Conservation (phyloP, 148 eudicot genomes). For the Cornus controversa region DNA sequence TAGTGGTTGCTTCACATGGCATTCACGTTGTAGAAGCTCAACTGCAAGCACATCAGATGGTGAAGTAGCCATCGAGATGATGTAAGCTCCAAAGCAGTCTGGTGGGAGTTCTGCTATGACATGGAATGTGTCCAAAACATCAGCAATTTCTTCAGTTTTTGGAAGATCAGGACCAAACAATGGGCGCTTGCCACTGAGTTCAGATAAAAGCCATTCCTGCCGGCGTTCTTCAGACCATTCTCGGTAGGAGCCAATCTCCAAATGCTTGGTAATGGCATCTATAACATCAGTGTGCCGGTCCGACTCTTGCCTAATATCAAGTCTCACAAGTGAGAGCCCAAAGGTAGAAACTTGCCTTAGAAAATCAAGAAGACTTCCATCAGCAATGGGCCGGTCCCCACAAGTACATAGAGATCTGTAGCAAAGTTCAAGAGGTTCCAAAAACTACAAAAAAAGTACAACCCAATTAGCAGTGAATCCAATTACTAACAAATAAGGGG, state of each 20-base stretch:
- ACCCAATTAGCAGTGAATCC: neutral
- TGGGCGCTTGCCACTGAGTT: constrained; percentile 86
- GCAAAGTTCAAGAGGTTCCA: constrained; percentile 96
- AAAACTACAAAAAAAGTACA: constrained; percentile 46
- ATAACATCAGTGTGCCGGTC: constrained; percentile 95
- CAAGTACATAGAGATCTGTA: constrained; percentile 86
- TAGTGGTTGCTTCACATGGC: constrained; percentile 80
- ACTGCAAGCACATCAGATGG: constrained; percentile 97
- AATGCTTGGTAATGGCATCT: constrained; percentile 84
- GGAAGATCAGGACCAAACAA: constrained; percentile 93
- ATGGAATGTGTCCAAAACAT: constrained; percentile 76
- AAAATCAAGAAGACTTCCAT: constrained; percentile 97
- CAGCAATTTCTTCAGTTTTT: constrained; percentile 91
- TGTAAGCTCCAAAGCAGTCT: constrained; percentile 95
- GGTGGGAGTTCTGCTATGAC: constrained; percentile 90
- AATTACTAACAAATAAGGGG: neutral
- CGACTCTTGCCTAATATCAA: constrained; percentile 95
- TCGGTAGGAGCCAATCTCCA: constrained; percentile 87
- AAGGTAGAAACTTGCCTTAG: constrained; percentile 93
- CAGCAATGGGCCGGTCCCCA: constrained; percentile 91
- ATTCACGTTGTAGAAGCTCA: constrained; percentile 91
- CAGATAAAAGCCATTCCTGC: constrained; percentile 99
- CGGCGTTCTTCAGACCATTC: constrained; percentile 91
- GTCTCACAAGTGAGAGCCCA: constrained; percentile 89
- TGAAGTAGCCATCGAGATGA: constrained; percentile 95